These are phyloP conservation scores for Pestalotiopsis sp. DNA, from an alignment of 2,329 filamentous ascomycete species.

Conservation along the genomic window DNA sequence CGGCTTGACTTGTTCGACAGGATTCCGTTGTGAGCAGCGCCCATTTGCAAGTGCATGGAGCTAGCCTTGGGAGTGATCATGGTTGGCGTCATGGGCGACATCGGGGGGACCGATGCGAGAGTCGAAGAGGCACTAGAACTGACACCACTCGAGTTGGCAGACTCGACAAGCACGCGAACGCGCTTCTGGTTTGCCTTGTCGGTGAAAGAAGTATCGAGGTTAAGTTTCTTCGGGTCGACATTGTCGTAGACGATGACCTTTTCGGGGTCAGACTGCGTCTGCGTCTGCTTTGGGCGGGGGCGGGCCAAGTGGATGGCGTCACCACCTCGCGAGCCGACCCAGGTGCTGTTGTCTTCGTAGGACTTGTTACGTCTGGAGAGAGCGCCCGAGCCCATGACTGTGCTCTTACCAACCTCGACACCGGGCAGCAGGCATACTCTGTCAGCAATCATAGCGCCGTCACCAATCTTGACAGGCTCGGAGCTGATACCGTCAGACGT, in stretches of 20 bases:
- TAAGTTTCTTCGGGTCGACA: not conserved
- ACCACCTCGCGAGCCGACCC: conserved; percentile 54
- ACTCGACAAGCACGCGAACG: not conserved
- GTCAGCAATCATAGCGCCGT: conserved; percentile 59
- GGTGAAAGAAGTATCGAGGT: not conserved
- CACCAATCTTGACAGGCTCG: conserved; percentile 47
- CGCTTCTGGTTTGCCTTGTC: not conserved
- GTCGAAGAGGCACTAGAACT: conserved; percentile 9
- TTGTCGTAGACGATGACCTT: not conserved
- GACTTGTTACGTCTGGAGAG: conserved; percentile 46
- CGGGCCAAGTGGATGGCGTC: conserved; percentile 47
- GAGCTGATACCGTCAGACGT: conserved; percentile 55
- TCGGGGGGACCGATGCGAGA: not conserved
- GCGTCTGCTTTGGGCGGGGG: conserved; percentile 7
- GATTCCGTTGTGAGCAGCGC: not conserved
- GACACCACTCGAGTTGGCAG: not conserved
- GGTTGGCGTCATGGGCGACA: not conserved
- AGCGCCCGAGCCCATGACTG: conserved; percentile 57
- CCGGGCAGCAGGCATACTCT: conserved; percentile 55
- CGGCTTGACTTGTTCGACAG: conserved; percentile 9
- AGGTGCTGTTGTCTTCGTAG: conserved; percentile 49
- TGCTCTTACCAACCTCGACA: conserved; percentile 47
- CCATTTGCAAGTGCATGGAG: not conserved
- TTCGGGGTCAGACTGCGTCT: not conserved
- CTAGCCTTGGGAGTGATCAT: conserved; percentile 1